These are phyloP conservation scores for Teratosphaeria pseudoeucalypti DNA, from an alignment of 2,329 filamentous ascomycete genomes.

Conservation along the genomic window DNA sequence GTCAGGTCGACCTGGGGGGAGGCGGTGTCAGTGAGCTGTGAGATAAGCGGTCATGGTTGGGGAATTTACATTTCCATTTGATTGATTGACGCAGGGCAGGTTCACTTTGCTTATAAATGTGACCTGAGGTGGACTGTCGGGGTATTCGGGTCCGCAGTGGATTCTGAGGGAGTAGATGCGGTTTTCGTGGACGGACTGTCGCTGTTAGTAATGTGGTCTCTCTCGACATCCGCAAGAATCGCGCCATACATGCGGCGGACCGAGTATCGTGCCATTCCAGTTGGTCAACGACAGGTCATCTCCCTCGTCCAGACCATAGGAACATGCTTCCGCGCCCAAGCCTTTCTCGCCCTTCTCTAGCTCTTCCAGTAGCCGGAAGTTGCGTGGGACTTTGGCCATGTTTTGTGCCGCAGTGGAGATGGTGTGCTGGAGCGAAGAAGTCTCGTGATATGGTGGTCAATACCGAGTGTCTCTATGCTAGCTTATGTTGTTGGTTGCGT, in stretches of 20 bases:
- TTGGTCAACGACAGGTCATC: slow-evolving; percentile 95
- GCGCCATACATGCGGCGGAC: slow-evolving; percentile 71
- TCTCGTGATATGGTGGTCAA: neutral
- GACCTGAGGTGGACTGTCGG: slow-evolving; percentile 77
- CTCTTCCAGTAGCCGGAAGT: slow-evolving; percentile 94
- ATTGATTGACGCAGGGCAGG: slow-evolving; percentile 81
- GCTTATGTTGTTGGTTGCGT: neutral
- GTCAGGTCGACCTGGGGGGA: slow-evolving; percentile 61
- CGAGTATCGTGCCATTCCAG: slow-evolving; percentile 97
- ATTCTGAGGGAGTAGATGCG: slow-evolving; percentile 98
- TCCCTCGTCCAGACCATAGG: slow-evolving; percentile 86
- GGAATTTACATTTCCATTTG: slow-evolving; percentile 56
- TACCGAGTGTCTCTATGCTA: neutral
- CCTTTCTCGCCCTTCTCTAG: slow-evolving; percentile 99
- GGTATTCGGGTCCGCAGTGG: slow-evolving; percentile 83
- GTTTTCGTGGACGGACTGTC: slow-evolving; percentile 88
- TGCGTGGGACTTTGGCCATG: slow-evolving; percentile 74
- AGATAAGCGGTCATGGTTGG: neutral
- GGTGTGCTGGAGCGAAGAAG: neutral
- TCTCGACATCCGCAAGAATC: too few species aligned
- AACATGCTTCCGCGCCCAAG: slow-evolving; percentile 89
- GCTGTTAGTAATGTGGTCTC: neutral
- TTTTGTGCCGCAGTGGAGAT: neutral
- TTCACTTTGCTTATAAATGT: slow-evolving; percentile 93
- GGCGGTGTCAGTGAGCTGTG: neutral